Evolutionary conservation across 345 rosid species (phyloP).

Genomic region (Gossypium sturtianum): DNA sequence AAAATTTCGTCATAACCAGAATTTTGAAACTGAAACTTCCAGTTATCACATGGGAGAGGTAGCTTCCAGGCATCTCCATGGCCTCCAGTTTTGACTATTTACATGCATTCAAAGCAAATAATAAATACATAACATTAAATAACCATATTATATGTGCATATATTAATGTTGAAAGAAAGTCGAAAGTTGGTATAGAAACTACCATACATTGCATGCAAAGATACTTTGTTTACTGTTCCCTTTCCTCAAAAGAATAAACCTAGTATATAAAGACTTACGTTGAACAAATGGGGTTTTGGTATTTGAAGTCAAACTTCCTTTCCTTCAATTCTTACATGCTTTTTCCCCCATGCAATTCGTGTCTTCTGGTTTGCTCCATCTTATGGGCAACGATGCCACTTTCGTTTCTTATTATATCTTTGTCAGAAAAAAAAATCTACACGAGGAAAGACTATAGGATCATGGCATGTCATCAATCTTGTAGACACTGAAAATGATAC

Average conservation of each 20-base stretch:
- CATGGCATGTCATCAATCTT: too few species aligned
- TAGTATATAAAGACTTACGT: not conserved
- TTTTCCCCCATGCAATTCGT: too few species aligned
- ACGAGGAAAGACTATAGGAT: too few species aligned
- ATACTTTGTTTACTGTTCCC: not conserved
- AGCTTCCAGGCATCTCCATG: not conserved
- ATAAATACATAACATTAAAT: not conserved
- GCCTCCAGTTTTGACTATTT: constrained; percentile 1
- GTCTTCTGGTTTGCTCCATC: too few species aligned
- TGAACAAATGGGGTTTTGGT: not conserved
- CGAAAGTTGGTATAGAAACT: not conserved
- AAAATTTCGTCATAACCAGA: not conserved
- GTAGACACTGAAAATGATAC: too few species aligned
- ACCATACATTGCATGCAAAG: not conserved
- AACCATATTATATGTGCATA: not conserved
- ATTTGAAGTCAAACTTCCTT: too few species aligned
- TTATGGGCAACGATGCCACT: not conserved
- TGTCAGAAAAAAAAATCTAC: too few species aligned
- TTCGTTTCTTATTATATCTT: not conserved
- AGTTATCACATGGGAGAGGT: not conserved
- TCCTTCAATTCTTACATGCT: too few species aligned
- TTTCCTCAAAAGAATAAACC: not conserved
- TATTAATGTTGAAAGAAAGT: not conserved
- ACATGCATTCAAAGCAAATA: not conserved
- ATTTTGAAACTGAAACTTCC: not conserved